These are phyloP conservation scores for Coffea humblotiana DNA, from an alignment of 305 asterid genomes.

Conservation along the genomic window DNA sequence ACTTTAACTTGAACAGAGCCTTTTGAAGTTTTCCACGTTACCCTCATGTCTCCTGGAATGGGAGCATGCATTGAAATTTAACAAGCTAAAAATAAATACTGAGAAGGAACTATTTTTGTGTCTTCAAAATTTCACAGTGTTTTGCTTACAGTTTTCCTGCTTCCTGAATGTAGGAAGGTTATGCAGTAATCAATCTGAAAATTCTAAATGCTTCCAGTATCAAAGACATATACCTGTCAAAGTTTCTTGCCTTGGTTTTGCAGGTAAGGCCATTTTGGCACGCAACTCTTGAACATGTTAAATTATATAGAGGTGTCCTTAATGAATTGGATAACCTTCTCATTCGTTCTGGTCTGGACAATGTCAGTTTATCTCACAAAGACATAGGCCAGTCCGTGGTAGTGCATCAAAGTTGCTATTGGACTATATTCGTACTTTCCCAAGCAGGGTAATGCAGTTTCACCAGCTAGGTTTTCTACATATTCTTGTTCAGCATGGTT, in stretches of 20 bases:
- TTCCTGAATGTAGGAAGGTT: slow-evolving; percentile 65
- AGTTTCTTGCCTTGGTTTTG: slow-evolving; percentile 59
- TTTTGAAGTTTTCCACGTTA: too few relatives aligned
- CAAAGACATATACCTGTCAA: slow-evolving; percentile 56
- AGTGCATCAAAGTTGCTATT: slow-evolving; percentile 68
- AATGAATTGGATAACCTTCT: slow-evolving; percentile 13
- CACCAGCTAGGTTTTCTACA: neutral
- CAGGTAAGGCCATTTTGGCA: slow-evolving; percentile 55
- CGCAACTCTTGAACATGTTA: neutral
- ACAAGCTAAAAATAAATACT: neutral
- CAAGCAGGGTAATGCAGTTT: slow-evolving; percentile 69
- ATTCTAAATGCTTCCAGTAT: slow-evolving; percentile 43
- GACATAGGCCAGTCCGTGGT: slow-evolving; percentile 77
- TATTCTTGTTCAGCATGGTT: neutral
- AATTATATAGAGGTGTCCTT: neutral
- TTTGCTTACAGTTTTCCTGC: neutral
- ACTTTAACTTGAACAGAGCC: too few relatives aligned
- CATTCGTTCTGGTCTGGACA: slow-evolving; percentile 22
- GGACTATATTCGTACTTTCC: slow-evolving; percentile 62
- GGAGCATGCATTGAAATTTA: too few relatives aligned
- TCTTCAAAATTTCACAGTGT: neutral
- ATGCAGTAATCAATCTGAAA: slow-evolving; percentile 63
- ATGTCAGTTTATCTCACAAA: slow-evolving; percentile 82
- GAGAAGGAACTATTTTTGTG: neutral
- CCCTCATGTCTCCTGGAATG: too few relatives aligned